Percentiles rank a stretch among this genome's conserved stretches.
These are phyloP conservation scores for Cercospora sp. DNA, from an alignment of 2,329 filamentous ascomycete species.

Conservation along the genomic window DNA sequence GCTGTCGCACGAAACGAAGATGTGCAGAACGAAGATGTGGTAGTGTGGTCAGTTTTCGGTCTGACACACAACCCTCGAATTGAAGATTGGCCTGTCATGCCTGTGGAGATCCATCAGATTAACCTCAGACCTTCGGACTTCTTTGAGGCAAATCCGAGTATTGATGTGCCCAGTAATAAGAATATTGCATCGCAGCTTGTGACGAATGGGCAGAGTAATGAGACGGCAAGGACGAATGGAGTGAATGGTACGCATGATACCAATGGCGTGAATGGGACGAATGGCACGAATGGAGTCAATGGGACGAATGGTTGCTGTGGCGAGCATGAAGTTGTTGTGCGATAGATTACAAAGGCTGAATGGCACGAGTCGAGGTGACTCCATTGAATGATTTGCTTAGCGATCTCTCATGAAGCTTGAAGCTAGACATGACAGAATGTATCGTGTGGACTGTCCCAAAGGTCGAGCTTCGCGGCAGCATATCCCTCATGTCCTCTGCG, in stretches of 20 bases:
- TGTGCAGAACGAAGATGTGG: slow-evolving; percentile 50
- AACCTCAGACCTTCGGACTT: slow-evolving; percentile 55
- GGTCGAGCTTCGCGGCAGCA: neutral
- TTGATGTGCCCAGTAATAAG: slow-evolving; percentile 50
- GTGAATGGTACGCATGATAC: neutral
- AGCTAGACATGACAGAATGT: neutral
- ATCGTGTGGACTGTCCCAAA: neutral
- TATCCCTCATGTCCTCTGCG: neutral
- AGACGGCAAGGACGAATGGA: neutral
- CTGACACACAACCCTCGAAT: slow-evolving; percentile 55
- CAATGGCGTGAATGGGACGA: neutral
- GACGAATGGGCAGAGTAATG: slow-evolving; percentile 15
- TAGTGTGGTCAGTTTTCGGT: slow-evolving; percentile 54
- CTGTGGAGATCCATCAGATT: slow-evolving; percentile 51
- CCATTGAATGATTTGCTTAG: too few species aligned
- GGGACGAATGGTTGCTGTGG: neutral
- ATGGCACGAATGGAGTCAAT: neutral
- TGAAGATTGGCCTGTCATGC: slow-evolving; percentile 56
- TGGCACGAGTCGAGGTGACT: too few species aligned
- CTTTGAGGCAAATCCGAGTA: slow-evolving; percentile 55
- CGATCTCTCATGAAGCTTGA: too few species aligned
- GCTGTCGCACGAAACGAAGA: slow-evolving; percentile 47
- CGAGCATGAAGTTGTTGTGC: neutral
- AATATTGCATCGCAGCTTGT: slow-evolving; percentile 21
- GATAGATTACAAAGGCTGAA: too few species aligned